Base-by-base conservation (phyloP, 2,329 filamentous ascomycete species). In the Juglanconis oblonga region DNA sequence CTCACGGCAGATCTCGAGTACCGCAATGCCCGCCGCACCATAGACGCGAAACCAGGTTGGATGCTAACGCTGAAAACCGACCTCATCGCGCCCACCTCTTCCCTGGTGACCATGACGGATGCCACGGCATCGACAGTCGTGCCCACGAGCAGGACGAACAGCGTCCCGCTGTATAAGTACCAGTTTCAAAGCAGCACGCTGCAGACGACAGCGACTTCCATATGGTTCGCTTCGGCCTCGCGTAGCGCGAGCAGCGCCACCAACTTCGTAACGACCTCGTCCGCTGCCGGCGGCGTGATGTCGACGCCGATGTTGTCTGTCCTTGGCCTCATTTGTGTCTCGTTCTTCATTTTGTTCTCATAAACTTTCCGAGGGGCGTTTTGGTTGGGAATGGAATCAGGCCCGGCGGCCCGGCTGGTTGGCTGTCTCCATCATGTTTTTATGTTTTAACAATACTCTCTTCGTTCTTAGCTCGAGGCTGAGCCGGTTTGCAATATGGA, bases 1-100 rank as follows among this genome's bases (percentile, higher is more conserved):
- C 54, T 62, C 33, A 62, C 61, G 2, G 61, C 58, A 36, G 50
- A 54, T n/a, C 54, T 62, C 38, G 38, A 55, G n/a, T 51, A 56
- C 36, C 36, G 40, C 5, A 24, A 36, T 24, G 58, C 47, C 40
- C 52, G 51, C 33, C 61, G 61, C 31, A 58, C 53, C n/a, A 53
- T 40, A 36, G 53, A 49, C 24, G 17, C 57, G 4, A 38, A 29
- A 10, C 32, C 44, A n/a, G 57, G 36, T 14, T 55, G 38, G 57
- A 61, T 50, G 4, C n/a, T 60, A 35, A 57, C 57, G 6, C 58
- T 62, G 24, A 57, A 45, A 6, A 35, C 44, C 2, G 54, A 57
- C 5, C 29, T 50, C 6, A 17, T 57, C 13, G 55, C 55, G 24
- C 55, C 45, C 8, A 48, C 55, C 5, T 14, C 55, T n/a, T 24